Percentiles rank a stretch among this genome's conserved stretches.
Conservation (phyloP, 495 filamentous ascomycete species). For the Penicillium paxilli region DNA sequence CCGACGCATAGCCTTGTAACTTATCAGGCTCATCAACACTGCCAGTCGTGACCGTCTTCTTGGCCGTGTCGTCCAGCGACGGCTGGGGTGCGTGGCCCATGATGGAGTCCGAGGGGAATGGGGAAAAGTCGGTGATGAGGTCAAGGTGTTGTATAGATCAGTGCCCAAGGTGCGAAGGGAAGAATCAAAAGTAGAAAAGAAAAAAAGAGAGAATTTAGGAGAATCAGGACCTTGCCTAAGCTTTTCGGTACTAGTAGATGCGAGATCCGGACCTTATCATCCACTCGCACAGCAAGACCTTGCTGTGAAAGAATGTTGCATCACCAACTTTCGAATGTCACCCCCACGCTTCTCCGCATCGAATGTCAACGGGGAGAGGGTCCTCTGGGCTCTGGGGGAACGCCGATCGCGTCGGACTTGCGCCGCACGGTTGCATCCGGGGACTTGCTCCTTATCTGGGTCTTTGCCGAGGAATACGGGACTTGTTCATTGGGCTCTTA, state of each 20-base stretch:
- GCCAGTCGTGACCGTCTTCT: slow-evolving; percentile 12
- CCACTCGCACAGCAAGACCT: slow-evolving; percentile 13
- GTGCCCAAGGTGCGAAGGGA: no score
- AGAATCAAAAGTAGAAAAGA: background rate
- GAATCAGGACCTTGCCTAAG: background rate
- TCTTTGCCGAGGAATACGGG: slow-evolving; percentile 5
- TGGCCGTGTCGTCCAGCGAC: slow-evolving; percentile 21
- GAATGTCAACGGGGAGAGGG: background rate
- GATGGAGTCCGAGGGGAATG: background rate
- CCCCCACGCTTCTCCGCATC: slow-evolving; percentile 31
- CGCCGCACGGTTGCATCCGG: slow-evolving; percentile 21
- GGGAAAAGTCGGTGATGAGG: background rate
- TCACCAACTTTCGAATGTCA: slow-evolving; percentile 9
- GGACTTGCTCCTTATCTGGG: background rate
- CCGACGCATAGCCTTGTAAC: slow-evolving; percentile 27
- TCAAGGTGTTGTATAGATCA: background rate
- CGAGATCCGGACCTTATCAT: slow-evolving; percentile 10
- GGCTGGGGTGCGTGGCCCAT: slow-evolving; percentile 6
- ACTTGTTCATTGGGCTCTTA: no score
- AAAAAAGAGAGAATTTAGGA: background rate
- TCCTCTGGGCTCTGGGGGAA: slow-evolving; percentile 1
- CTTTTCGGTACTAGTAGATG: background rate
- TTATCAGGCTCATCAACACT: slow-evolving; percentile 33
- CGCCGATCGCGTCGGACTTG: slow-evolving; percentile 7
- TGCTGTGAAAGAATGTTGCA: slow-evolving; percentile 27